Conservation (phyloP, 1,284 basidiomycete genomes). For the Chiua sp. region DNA sequence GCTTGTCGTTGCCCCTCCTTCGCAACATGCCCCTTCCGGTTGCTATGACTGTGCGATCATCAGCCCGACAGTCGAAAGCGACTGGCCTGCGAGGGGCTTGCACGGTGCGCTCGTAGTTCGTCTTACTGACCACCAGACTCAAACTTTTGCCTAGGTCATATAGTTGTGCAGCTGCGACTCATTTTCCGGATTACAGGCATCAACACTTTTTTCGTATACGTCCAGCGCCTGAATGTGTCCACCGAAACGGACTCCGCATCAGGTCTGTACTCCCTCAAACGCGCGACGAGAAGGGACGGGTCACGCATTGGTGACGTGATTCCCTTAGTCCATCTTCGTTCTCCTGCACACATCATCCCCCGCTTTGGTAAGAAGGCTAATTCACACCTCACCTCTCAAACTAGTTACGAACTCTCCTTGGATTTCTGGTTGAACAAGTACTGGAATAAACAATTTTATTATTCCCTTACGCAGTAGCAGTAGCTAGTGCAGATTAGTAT, state of each 20-base stretch:
- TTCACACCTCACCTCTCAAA: background rate
- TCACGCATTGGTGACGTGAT: no score
- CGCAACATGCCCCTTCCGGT: background rate
- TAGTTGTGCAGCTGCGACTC: background rate
- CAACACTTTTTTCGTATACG: background rate
- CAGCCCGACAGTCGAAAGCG: background rate
- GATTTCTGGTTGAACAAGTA: no score
- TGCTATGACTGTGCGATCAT: background rate
- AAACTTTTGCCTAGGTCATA: background rate
- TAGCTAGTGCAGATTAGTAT: background rate
- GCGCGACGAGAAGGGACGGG: background rate
- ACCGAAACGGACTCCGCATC: background rate
- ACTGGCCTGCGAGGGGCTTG: background rate
- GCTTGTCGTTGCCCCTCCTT: background rate
- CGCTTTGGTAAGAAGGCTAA: background rate
- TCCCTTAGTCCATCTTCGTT: background rate
- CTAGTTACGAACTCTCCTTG: background rate
- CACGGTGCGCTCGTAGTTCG: background rate
- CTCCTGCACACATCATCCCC: background rate
- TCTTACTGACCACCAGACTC: background rate
- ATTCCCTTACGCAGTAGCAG: background rate
- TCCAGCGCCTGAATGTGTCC: background rate
- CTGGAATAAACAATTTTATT: background rate
- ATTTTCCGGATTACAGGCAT: background rate
- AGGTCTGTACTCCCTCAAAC: background rate